Percentiles rank a stretch among this genome's conserved stretches.
phyloP scores from a whole-genome alignment of 805 yeast genomes.

The Cyberlindnera euphorbiae region DNA sequence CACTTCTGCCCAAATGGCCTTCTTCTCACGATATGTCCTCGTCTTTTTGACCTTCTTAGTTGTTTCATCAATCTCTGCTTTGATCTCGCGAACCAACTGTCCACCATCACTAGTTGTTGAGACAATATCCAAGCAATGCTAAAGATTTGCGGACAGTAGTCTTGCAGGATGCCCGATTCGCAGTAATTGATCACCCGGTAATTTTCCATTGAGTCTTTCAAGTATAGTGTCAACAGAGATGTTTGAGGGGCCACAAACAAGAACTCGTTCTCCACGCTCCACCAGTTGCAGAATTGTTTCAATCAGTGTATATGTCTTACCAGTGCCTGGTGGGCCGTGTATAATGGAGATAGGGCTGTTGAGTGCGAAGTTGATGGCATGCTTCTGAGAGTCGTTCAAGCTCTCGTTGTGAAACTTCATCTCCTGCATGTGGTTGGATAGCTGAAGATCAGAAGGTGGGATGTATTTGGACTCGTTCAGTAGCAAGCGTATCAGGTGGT shows the following conservation, averaged over 20 bases:
- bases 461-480: constrained; percentile 29
- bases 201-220: constrained; percentile 49
- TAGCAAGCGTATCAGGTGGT: constrained; percentile 2
- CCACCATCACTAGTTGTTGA: constrained; percentile 56
- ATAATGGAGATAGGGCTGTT: constrained; percentile 54
- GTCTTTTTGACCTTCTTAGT: constrained; percentile 55
- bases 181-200: constrained; percentile 41
- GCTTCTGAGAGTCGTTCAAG: constrained; percentile 55
- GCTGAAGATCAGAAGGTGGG: constrained; percentile 19
- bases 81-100: constrained; percentile 59
- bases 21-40: constrained; percentile 59
- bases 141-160: constrained; percentile 51
- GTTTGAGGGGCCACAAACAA: constrained; percentile 94
- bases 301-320: constrained; percentile 77
- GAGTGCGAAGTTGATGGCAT: constrained; percentile 67
- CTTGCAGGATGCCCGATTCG: constrained; percentile 95
- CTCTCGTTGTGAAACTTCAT: constrained; percentile 37
- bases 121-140: constrained; percentile 73
- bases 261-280: constrained; percentile 51
- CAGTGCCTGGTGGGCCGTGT: constrained; percentile 81
- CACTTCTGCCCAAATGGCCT: constrained; percentile 62
- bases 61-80: constrained; percentile 62
- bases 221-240: constrained; percentile 87
- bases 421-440: constrained; percentile 3
- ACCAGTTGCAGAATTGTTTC: constrained; percentile 77